Percentiles rank a stretch among this genome's conserved stretches.
phyloP scores from a whole-genome alignment of 345 rosid genomes.

The Sonneratia alba region DNA sequence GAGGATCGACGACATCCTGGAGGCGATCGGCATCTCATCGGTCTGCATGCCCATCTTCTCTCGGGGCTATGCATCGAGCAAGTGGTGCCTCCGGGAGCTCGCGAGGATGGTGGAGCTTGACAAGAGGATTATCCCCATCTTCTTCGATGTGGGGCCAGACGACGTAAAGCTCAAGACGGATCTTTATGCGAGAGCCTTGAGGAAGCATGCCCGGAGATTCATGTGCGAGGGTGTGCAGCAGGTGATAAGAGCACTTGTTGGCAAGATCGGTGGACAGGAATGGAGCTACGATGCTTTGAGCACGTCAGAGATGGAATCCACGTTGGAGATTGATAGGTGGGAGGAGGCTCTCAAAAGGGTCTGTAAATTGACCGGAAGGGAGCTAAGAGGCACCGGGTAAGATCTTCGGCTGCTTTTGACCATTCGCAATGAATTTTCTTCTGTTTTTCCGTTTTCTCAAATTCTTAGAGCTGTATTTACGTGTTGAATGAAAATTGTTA shows the following conservation, averaged over 20 bases:
- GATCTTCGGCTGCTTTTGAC: too few species aligned
- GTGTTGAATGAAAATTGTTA: too few species aligned
- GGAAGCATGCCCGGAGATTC: neutral
- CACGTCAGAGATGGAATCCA: too few species aligned
- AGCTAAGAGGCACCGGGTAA: too few species aligned
- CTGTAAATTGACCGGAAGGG: too few species aligned
- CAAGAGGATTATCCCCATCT: neutral
- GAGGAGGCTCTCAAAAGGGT: too few species aligned
- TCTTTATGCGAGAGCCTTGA: neutral
- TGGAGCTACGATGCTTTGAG: neutral
- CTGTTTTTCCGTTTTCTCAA: too few species aligned
- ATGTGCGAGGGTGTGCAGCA: neutral
- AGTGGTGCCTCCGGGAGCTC: conserved; percentile 2
- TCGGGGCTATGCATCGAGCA: neutral
- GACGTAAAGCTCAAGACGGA: neutral
- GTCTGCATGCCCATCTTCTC: conserved; percentile 10
- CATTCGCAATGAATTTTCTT: too few species aligned
- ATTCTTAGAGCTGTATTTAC: too few species aligned
- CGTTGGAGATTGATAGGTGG: too few species aligned
- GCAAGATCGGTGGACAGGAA: neutral
- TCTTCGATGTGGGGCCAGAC: neutral
- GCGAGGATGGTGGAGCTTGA: neutral
- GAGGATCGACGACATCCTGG: neutral
- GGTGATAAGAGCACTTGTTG: neutral
- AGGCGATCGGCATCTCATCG: neutral